These are phyloP conservation scores for Erodium texanum DNA, from an alignment of 441 rosid genomes.

Conservation along the genomic window DNA sequence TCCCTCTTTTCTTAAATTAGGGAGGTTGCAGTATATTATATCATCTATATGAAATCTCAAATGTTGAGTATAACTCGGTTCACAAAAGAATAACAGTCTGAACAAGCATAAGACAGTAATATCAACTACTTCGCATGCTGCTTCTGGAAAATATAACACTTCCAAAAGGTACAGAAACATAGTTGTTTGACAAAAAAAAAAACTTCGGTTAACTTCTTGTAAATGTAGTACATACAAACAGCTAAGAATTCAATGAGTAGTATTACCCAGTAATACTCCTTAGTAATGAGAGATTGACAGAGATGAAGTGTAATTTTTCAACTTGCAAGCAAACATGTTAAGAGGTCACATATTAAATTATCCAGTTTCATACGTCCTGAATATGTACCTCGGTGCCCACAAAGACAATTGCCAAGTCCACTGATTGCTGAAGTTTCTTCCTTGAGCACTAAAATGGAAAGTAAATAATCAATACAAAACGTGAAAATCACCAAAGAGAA, in stretches of 20 bases:
- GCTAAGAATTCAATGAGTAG: background rate
- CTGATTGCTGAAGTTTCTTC: slow-evolving; percentile 38
- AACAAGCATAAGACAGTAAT: background rate
- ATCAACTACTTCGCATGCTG: background rate
- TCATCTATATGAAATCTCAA: background rate
- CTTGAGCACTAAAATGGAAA: slow-evolving; percentile 38
- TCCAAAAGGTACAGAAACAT: background rate
- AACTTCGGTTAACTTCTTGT: background rate
- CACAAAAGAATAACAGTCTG: background rate
- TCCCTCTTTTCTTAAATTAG: background rate
- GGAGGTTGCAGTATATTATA: background rate
- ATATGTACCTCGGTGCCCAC: slow-evolving; percentile 43
- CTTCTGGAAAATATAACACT: background rate
- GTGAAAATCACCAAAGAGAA: background rate
- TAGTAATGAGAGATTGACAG: background rate
- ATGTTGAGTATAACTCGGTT: background rate
- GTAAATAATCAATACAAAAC: background rate
- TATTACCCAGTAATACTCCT: background rate
- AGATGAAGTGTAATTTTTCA: background rate
- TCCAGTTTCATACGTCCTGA: background rate
- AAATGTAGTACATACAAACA: background rate
- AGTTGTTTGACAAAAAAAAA: background rate
- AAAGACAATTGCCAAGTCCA: slow-evolving; percentile 73
- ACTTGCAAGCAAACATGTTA: background rate
- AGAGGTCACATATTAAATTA: background rate